A percentile compares a stretch with the other conserved stretches of the same genome.
Evolutionary conservation across 1,284 basidiomycete species (phyloP).

Genomic region (Tilletia setariae): DNA sequence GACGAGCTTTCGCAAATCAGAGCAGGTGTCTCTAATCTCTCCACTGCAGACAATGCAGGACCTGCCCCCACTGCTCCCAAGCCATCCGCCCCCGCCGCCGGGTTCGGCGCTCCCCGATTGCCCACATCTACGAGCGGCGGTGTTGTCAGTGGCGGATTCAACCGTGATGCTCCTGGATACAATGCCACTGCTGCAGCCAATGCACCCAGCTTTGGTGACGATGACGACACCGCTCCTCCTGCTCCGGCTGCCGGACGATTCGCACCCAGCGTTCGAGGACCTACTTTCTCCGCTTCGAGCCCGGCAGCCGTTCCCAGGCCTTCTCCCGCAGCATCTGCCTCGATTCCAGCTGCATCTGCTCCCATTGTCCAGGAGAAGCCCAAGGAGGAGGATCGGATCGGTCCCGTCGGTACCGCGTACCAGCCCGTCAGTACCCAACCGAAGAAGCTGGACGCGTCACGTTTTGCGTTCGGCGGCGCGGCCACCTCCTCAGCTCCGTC

Average conservation of each 20-base stretch:
- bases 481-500: conserved; percentile 20
- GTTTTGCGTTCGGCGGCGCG: conserved; percentile 41
- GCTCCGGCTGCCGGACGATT: background rate
- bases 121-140: background rate
- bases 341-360: background rate
- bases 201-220: conserved; percentile 15
- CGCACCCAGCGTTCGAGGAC: conserved; percentile 4
- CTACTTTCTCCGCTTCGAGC: background rate
- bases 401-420: conserved; percentile 52
- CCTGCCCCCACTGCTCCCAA: conserved; percentile 20
- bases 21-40: conserved; percentile 27
- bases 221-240: background rate
- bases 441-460: conserved; percentile 48
- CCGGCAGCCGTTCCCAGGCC: conserved; percentile 16
- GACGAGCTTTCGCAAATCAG: conserved; percentile 48
- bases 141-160: background rate
- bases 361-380: conserved; percentile 19
- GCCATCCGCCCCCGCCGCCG: conserved; percentile 21
- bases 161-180: conserved; percentile 10
- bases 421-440: conserved; percentile 49
- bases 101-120: conserved; percentile 5
- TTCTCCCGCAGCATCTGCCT: conserved; percentile 17
- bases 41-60: conserved; percentile 14
- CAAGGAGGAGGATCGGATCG: conserved; percentile 43
- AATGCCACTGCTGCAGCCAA: conserved; percentile 6